Evolutionary conservation across 345 rosid species (phyloP), one percentile per base, ranked within the genome.

Genomic region (Populus alba): DNA sequence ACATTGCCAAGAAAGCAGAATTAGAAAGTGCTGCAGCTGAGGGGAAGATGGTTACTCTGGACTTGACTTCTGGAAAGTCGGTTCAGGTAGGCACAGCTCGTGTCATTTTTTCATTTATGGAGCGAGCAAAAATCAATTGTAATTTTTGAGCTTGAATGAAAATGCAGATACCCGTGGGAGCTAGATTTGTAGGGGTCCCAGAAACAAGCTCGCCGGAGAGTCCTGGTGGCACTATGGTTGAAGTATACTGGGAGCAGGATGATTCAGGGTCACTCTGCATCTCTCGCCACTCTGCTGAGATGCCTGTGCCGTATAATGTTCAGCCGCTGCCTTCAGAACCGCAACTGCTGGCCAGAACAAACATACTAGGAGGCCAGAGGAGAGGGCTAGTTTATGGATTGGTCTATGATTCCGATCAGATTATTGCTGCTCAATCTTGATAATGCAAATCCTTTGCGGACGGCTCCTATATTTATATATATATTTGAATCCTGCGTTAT

Each of bases 1-100:
- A 93, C 74, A 95, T 95, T n/a, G 99, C 98, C 38, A 87, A 85
- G 86, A 88, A 90, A 81, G 99, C 99, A 31, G 99, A 95, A 80
- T 88, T 95, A 17, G 99, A 95, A 87, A 90, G 76, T 53, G 99
- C 99, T 75, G 89, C 94, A 3, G 89, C 90, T 8, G 99, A 95
- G 71, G 92, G 89, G 73, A 86, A 90, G 73, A 63, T 90, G 87
- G 92, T 88, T 67, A 87, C 96, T 74, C 81, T 92, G 29, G 88
- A 81, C 29, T 70, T 91, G 69, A 78, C 96, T n/a, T 92, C 98
- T 1, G 97, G 96, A 45, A 74, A 84, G 45, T 86, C 89, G 13
- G 82, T 92, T 49, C 82, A 90, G 92, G 98, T 92, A 84, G 45
- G 31, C 73, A 37, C 49, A 33, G 37, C 37, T 33, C 37, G 37